These are phyloP conservation scores for Aphanomyces euteiches DNA, from an alignment of 352 stramenopile genomes.

Conservation along the genomic window DNA sequence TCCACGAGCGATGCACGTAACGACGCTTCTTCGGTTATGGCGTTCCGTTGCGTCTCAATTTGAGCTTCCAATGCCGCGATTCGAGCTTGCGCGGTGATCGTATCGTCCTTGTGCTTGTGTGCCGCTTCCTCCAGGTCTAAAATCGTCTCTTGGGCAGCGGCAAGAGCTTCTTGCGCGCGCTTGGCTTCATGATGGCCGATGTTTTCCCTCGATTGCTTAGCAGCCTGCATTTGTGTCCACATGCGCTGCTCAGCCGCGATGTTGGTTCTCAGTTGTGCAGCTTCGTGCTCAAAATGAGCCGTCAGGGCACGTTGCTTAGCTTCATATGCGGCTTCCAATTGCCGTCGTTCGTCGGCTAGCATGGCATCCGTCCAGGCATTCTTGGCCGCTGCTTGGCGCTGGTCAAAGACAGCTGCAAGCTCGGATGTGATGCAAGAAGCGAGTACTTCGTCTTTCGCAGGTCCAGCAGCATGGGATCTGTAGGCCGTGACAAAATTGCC, in stretches of 20 bases:
- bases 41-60: conserved; percentile 49
- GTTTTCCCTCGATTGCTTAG: conserved; percentile 50
- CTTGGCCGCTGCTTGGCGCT: conserved; percentile 50
- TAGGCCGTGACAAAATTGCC: conserved; percentile 53
- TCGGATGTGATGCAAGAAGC: conserved; percentile 56
- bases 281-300: conserved; percentile 61
- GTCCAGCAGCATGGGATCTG: conserved; percentile 44
- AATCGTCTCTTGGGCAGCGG: conserved; percentile 39
- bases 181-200: conserved; percentile 62
- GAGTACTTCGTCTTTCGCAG: conserved; percentile 51
- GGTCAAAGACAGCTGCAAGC: conserved; percentile 49
- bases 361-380: conserved; percentile 54
- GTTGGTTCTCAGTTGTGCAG: conserved; percentile 51
- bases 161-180: conserved; percentile 49
- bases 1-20: conserved; percentile 74
- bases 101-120: conserved; percentile 50
- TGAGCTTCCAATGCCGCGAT: conserved; percentile 44
- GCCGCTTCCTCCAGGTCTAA: conserved; percentile 42
- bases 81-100: conserved; percentile 37
- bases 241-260: conserved; percentile 62
- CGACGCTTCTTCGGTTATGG: conserved; percentile 53
- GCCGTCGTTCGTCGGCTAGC: conserved; percentile 45
- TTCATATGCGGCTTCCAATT: conserved; percentile 57
- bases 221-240: conserved; percentile 65
- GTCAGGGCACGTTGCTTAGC: conserved; percentile 57